Evolutionary conservation across 1,139 yeast species (phyloP).

Genomic region (Geotrichum phurueaensis): DNA sequence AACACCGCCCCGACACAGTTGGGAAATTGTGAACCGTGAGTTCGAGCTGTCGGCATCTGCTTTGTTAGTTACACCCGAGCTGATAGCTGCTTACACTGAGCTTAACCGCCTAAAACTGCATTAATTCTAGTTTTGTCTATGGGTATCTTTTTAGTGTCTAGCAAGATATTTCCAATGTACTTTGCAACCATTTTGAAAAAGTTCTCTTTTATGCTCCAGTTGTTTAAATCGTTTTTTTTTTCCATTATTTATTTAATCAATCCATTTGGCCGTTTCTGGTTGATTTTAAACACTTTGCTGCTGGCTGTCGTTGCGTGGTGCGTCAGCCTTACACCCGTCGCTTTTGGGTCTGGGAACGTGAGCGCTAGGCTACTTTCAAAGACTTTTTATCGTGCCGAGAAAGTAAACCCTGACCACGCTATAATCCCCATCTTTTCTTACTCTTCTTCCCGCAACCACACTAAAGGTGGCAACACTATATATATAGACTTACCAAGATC

Average conservation of each 20-base stretch:
- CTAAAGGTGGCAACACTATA: no score
- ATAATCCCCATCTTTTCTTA: not conserved
- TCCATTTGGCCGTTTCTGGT: not conserved
- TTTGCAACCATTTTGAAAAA: not conserved
- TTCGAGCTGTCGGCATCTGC: not conserved
- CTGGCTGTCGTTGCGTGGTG: not conserved
- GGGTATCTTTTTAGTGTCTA: not conserved
- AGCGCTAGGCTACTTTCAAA: not conserved
- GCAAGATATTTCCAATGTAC: not conserved
- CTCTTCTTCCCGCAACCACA: not conserved
- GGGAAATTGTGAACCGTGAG: conserved; percentile 7
- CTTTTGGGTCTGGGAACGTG: not conserved
- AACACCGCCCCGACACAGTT: conserved; percentile 10
- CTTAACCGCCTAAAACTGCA: conserved; percentile 4
- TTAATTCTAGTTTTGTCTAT: not conserved
- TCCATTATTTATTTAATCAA: no score
- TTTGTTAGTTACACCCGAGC: not conserved
- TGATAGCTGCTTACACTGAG: conserved; percentile 11
- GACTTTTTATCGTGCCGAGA: not conserved
- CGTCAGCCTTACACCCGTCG: not conserved
- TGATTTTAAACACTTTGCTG: not conserved
- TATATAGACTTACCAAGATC: not conserved
- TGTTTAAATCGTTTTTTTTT: no score
- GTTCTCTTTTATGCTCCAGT: not conserved
- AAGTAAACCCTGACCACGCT: not conserved